Conservation (phyloP, 2,329 filamentous ascomycete species). For the Biscogniauxia mediterranea region DNA sequence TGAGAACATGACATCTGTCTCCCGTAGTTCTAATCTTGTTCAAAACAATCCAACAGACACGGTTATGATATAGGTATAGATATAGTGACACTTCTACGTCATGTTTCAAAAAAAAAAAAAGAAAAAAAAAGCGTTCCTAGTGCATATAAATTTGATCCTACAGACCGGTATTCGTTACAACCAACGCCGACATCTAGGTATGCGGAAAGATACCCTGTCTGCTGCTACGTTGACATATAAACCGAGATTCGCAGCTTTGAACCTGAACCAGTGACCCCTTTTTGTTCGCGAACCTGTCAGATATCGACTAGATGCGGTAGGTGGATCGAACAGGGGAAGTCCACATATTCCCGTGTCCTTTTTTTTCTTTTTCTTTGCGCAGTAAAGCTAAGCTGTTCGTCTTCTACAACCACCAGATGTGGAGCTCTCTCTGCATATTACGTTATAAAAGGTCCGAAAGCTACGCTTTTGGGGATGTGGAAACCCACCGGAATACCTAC, state of each 20-base stretch:
- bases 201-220: neutral
- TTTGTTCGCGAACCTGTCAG: neutral
- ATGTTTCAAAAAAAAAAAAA: neutral
- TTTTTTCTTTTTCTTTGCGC: neutral
- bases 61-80: neutral
- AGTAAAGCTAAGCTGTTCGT: neutral
- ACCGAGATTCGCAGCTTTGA: neutral
- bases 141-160: neutral
- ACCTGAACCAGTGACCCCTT: neutral
- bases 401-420: neutral
- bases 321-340: neutral
- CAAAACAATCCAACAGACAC: neutral
- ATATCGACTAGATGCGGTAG: neutral
- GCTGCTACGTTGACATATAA: neutral
- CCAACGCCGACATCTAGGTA: neutral
- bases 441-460: neutral
- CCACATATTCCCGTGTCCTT: neutral
- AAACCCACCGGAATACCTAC: neutral
- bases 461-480: neutral
- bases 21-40: neutral
- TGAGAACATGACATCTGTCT: neutral
- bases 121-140: neutral
- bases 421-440: neutral
- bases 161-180: neutral
- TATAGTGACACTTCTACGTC: neutral